Base-by-base conservation (phyloP, 2,329 filamentous ascomycete genomes). In the Fusarium nodosum region DNA sequence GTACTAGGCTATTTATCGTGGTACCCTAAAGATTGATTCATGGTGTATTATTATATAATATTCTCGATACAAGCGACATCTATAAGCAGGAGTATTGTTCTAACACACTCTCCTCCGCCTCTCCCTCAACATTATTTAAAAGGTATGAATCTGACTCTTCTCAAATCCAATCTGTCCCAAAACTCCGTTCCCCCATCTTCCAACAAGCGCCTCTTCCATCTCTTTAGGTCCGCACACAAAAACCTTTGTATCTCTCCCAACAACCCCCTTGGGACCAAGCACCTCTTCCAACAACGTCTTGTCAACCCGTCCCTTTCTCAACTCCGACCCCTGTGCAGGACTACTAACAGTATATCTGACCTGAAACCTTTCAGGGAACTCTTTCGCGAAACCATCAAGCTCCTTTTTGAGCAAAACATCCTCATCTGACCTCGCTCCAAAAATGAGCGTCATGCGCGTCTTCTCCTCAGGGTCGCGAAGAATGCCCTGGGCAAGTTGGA, bases 171-270 rank as follows among this genome's bases (percentile, higher is more conserved):
- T 71, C 74, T 88, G 80, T 15, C 79, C 77, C 72, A 92, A 71
- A 33, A 90, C 81, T 0, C 89, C 89, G 2, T 74, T 72, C 15
- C 75, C 77, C 56, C 79, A 78, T 39, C 79, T 79, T 7, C 86
- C 87, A 4, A 86, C 80, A 38, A 91, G 75, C 13, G 84, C 82
- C 59, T 80, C 81, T 76, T 91, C 87, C 89, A 93, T 91, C 0
- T 83, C 82, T 2, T 90, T 89, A 20, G 91, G 91, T 0, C 91
- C 90, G 74, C 90, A 92, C 2, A 93, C 82, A 72, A 92, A 90
- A 0, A 93, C 87, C 77, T 90, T 90, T 3, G 80, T 82, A 31
- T 83, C 79, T 6, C 53, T 82, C 30, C 82, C 79, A 5, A 56
- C 56, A 11, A 65, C 66, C 4, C 63, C 73, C n/a, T 71, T 73